Evolutionary conservation across 164 flowering plant genomes (phyloP), one percentile per base, ranked within the genome.

Genomic region (Vitis amurensis): DNA sequence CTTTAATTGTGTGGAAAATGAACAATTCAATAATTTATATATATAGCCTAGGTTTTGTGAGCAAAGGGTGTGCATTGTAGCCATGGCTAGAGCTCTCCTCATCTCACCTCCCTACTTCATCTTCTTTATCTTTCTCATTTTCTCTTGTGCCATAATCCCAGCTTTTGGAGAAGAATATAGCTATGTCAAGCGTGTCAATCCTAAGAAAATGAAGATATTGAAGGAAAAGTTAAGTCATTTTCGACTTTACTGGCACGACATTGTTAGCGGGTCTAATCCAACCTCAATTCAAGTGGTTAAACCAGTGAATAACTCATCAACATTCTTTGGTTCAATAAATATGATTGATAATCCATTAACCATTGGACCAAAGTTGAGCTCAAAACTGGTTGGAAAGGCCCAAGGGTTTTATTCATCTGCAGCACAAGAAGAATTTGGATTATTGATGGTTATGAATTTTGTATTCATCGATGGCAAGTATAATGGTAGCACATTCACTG

Each of bases 331-430:
- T 5, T 1, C 11, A 9, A 13, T 77, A 0, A 23, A 14, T 6
- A 75, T 81, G 79, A 76, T 78, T n/a, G 84, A 81, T 58, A 75
- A 81, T 55, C 73, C 79, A 0, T 63, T 81, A 13, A 81, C 84
- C 16, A 52, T 47, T n/a, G 76, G 76, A 11, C 77, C 79, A 12
- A 61, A 70, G 10, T 11, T 66, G 74, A 69, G 66, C 15, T 81
- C 84, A 7, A 76, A 72, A 29, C 9, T 69, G 1, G 68, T 77
- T 0, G 85, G 83, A 50, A 63, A 77, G 16, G 79, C 81, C 4
- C 84, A 82, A 68, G 85, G 85, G 37, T 50, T 84, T n/a, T 80
- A 78, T 53, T 76, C 75, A 2, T 14, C 52, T 7, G 73, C 81
- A 8, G 64, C 73, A 4, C 75, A 71, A 23, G 52, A 71, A 2